phyloP scores from a whole-genome alignment of 2,329 filamentous ascomycete species.

The Capronia coronata region DNA sequence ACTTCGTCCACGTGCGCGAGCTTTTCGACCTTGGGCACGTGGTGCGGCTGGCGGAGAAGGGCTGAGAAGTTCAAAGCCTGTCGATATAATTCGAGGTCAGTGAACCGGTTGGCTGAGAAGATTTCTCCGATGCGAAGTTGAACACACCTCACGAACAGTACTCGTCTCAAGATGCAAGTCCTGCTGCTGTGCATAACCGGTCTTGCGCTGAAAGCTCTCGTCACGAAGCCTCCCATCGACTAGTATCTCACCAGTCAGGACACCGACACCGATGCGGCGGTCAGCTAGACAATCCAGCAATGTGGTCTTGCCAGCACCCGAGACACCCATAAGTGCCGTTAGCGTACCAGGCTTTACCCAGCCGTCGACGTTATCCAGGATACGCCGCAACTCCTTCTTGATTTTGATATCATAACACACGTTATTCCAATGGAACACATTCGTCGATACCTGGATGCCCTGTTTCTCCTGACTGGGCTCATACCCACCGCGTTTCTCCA shows the following conservation, averaged over 20 bases:
- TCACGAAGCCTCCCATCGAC: slow-evolving; percentile 68
- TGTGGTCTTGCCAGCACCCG: slow-evolving; percentile 89
- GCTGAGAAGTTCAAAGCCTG: slow-evolving; percentile 74
- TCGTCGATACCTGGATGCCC: slow-evolving; percentile 39
- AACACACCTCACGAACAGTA: slow-evolving; percentile 84
- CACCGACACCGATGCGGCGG: slow-evolving; percentile 75
- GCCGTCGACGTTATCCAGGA: slow-evolving; percentile 79
- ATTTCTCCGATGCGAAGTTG: slow-evolving; percentile 57
- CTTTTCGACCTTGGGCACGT: slow-evolving; percentile 67
- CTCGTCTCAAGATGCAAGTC: slow-evolving; percentile 78
- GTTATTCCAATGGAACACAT: slow-evolving; percentile 37
- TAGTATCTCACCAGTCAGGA: slow-evolving; percentile 78
- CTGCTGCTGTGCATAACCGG: slow-evolving; percentile 86
- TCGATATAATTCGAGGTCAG: too few relatives aligned
- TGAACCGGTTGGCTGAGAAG: slow-evolving; percentile 47
- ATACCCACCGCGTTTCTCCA: slow-evolving; percentile 48
- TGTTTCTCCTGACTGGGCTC: background rate
- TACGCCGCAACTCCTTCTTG: slow-evolving; percentile 65
- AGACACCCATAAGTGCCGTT: slow-evolving; percentile 83
- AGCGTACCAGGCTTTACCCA: slow-evolving; percentile 90
- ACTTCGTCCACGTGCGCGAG: slow-evolving; percentile 83
- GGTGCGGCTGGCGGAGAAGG: slow-evolving; percentile 71
- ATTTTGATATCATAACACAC: slow-evolving; percentile 78
- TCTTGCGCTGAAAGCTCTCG: slow-evolving; percentile 79
- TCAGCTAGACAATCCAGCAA: slow-evolving; percentile 77